Percentiles rank a stretch among this genome's conserved stretches.
phyloP scores from a whole-genome alignment of 305 asterid genomes.

The Fraxinus xanthoxyloides region DNA sequence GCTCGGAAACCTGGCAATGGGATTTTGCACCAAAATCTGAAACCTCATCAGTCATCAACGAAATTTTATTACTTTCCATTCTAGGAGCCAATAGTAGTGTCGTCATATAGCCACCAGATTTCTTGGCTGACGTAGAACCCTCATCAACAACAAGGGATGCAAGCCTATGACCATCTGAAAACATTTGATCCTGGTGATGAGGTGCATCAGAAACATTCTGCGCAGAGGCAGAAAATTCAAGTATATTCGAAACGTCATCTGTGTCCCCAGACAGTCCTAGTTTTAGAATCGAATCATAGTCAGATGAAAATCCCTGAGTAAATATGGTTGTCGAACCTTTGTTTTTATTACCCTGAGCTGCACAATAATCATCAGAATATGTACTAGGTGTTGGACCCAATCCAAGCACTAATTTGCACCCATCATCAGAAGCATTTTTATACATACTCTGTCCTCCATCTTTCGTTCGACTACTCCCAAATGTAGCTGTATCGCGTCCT shows the following conservation, averaged over 20 bases:
- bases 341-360: conserved; percentile 24
- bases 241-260: conserved; percentile 28
- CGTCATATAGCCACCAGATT: conserved; percentile 51
- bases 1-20: conserved; percentile 30
- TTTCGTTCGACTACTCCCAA: conserved; percentile 20
- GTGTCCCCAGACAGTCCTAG: conserved; percentile 42
- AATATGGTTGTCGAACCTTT: conserved; percentile 19
- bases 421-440: conserved; percentile 36
- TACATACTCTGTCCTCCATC: conserved; percentile 4
- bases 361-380: conserved; percentile 22
- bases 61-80: conserved; percentile 17
- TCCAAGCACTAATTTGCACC: conserved; percentile 52
- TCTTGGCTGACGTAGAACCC: conserved; percentile 56
- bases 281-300: conserved; percentile 38
- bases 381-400: conserved; percentile 46
- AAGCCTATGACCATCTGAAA: conserved; percentile 12
- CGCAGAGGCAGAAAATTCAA: conserved; percentile 30
- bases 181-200: conserved; percentile 23
- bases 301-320: conserved; percentile 27
- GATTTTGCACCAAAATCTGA: conserved; percentile 23
- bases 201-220: conserved; percentile 19
- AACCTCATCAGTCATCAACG: conserved; percentile 21
- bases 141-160: conserved; percentile 39
- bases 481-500: conserved; percentile 22
- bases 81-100: conserved; percentile 44